Base-by-base conservation (phyloP, 2,329 filamentous ascomycete genomes). In the Ophiostoma sp. region DNA sequence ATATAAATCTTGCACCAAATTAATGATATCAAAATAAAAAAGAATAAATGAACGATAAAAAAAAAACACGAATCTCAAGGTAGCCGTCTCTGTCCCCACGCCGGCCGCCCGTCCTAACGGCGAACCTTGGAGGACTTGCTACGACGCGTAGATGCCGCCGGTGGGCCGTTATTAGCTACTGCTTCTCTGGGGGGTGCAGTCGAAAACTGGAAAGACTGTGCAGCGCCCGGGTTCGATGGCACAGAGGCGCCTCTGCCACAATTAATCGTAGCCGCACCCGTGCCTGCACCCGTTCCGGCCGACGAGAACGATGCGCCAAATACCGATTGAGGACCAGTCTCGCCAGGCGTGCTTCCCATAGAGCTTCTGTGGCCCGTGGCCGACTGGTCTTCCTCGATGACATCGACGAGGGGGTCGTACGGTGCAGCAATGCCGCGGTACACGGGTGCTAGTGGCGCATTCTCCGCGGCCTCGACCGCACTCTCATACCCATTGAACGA, bases 351-450 rank as follows among this genome's bases (percentile, higher is more conserved):
- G 33, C 60, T 64, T 20, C 60, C 60, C 31, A 20, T 33, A 17
- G 60, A 64, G 60, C 60, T 36, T 64, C 60, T 31, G 15, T 64
- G 64, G 23, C 48, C 54, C 11, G 7, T 10, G 15, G 13, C 20
- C 17, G 1, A 11, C 44, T 15, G 44, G 57, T 31, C 36, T 35
- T 33, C 36, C 77, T 23, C 65, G 3, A 44, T 23, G 17, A 86
- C 73, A 72, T 89, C 87, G 72, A 80, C 81, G 5, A 81, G 79
- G 0, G 86, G 87, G 8, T 80, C 80, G 75, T 86, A 88, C 2
- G 87, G 86, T 13, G 85, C 83, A 0, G 85, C 83, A n/a, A 88
- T 78, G 6, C 86, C 86, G 1, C 80, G 74, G 71, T 85, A 81
- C 70, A 76, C 78, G 80, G 72, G 69, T 10, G 81, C 76, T 10